phyloP scores from a whole-genome alignment of 2,329 filamentous ascomycete genomes.

The Tricladium varicosporioides region DNA sequence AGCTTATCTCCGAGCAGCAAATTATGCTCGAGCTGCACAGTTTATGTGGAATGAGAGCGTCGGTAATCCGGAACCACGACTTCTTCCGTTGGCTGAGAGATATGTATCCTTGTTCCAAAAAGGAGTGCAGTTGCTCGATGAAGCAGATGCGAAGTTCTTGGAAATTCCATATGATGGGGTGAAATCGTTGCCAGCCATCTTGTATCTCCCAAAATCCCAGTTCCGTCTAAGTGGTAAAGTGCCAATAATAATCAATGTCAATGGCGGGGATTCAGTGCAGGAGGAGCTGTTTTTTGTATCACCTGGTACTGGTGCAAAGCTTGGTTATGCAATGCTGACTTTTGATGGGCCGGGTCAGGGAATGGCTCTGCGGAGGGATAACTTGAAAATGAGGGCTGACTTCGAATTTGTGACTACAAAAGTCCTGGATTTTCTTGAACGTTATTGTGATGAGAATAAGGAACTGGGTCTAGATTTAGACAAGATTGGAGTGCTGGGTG shows the following conservation, averaged over 20 bases:
- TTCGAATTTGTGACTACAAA: constrained; percentile 23
- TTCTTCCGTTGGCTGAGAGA: constrained; percentile 29
- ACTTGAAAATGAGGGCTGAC: constrained; percentile 16
- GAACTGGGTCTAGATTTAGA: constrained; percentile 27
- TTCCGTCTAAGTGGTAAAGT: constrained; percentile 17
- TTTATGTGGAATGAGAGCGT: constrained; percentile 34
- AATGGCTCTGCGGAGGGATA: constrained; percentile 20
- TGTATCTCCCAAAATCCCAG: constrained; percentile 30
- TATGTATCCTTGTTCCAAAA: constrained; percentile 25
- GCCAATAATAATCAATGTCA: constrained; percentile 18
- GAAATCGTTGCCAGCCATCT: constrained; percentile 35
- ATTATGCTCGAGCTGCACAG: constrained; percentile 32
- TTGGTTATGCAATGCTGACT: constrained; percentile 36
- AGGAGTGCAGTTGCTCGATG: background rate
- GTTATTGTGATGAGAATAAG: background rate
- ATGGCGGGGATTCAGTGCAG: constrained; percentile 29
- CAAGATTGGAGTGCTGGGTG: constrained; percentile 26
- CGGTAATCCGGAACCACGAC: constrained; percentile 28
- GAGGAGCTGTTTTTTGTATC: constrained; percentile 33
- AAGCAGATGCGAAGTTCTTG: constrained; percentile 30
- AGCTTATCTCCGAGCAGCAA: constrained; percentile 40
- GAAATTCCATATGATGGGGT: constrained; percentile 40
- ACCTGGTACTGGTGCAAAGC: constrained; percentile 10
- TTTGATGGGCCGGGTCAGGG: constrained; percentile 40
- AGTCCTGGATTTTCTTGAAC: constrained; percentile 17